Evolutionary conservation across 805 yeast genomes (phyloP), one percentile per base, ranked within the genome.

Genomic region (Suhomyces prunicola): DNA sequence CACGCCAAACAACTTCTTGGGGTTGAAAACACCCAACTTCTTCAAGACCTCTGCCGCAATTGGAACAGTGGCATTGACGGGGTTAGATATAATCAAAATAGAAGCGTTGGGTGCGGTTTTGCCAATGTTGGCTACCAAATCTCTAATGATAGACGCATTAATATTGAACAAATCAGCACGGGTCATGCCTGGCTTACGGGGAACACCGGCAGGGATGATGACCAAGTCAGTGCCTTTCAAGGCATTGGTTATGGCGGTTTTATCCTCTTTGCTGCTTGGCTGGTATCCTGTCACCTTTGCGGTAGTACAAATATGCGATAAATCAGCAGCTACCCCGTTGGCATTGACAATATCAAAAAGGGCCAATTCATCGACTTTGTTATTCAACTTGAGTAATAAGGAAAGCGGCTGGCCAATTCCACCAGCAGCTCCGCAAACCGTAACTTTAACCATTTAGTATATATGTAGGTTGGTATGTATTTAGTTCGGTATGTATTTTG

Each of bases 391-490:
- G 55, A 76, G 65, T 47, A 76, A 67, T 51, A 75, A 66, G 10
- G 79, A 75, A 50, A 76, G 69, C 19, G 80, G 80, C 60, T 76
- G 80, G 50, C 80, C 80, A 56, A 76, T 76, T 46, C 80, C 80
- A 51, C 80, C 80, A 49, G 80, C 80, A 44, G 79, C 80, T 44
- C 80, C 80, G 57, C 78, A 75, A 49, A 76, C 79, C 39, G 80
- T 76, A 53, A 76, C 80, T 67, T 76, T 76, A 46, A 73, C 76
- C 72, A 71, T 73, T 15, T 8, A 24, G 10, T n/a, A 31, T 15
- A 35, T 17, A 35, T 12, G 6, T 26, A 40, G 29, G 7, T 47
- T 13, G 15, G 7, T 27, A 46, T 29, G 41, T 46, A 36, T 31
- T 5, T 13, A 36, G 19, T 42, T 19, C 19, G 19, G 19, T 17